Evolutionary conservation across 176 grass and related monocot genomes (phyloP).

Genomic region (Zizania latifolia): DNA sequence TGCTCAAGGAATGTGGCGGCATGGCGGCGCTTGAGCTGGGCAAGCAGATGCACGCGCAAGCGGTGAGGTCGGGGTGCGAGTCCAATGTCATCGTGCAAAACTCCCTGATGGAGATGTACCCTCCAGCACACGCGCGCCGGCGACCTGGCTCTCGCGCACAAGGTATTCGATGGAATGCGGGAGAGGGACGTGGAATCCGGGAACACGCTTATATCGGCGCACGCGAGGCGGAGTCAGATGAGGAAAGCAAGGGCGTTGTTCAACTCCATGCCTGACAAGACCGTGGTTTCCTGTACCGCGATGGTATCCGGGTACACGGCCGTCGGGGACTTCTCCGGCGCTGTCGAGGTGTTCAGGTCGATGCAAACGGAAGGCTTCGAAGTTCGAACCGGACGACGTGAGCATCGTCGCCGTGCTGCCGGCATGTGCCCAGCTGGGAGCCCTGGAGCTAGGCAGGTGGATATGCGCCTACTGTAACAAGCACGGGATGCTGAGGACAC

Average conservation of each 20-base stretch:
- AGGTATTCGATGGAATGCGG: constrained; percentile 55
- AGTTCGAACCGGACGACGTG: constrained; percentile 49
- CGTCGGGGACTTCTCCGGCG: constrained; percentile 20
- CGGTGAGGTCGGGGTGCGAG: constrained; percentile 35
- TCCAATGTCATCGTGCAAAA: constrained; percentile 48
- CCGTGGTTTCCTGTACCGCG: constrained; percentile 52
- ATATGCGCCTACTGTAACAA: constrained; percentile 47
- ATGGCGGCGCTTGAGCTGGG: constrained; percentile 26
- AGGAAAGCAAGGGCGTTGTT: constrained; percentile 40
- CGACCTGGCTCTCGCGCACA: constrained; percentile 20
- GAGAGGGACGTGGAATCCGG: constrained; percentile 43
- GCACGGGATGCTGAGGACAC: constrained; percentile 39
- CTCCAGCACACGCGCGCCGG: constrained; percentile 30
- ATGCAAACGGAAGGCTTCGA: constrained; percentile 59
- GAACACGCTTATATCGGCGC: constrained; percentile 66
- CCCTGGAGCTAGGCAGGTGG: constrained; percentile 63
- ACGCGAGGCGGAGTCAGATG: constrained; percentile 43
- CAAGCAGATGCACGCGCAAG: constrained; percentile 42
- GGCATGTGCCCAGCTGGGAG: constrained; percentile 50
- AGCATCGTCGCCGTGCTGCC: constrained; percentile 59
- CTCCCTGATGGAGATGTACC: constrained; percentile 63
- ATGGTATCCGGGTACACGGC: constrained; percentile 55
- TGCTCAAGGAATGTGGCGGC: constrained; percentile 47
- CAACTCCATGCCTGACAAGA: constrained; percentile 46
- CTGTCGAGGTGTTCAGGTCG: constrained; percentile 29